Base-by-base conservation (phyloP, 129 eudicot species). In the Pulicaria dysenterica region DNA sequence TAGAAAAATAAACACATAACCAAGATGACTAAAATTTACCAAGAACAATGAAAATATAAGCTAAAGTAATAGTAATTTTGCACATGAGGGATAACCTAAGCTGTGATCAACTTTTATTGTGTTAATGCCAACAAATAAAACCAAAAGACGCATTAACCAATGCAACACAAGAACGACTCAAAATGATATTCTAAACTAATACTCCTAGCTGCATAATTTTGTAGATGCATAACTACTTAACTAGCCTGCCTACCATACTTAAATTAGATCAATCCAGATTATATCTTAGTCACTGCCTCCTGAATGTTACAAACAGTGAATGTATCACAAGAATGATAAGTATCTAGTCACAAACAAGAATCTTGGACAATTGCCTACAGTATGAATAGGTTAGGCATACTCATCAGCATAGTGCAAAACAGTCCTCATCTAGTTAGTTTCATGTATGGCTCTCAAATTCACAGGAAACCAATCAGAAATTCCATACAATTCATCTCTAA, bases 301-400 rank as follows among this genome's bases (percentile, higher is more conserved):
- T 14, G 13, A 41, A 72, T 59, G 59, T 49, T 59, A 45, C 31
- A 49, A 47, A 59, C 68, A 60, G 48, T 34, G 47, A 61, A 16
- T 31, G 47, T 24, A 46, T 48, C 34, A 67, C 42, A 15, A 46
- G 40, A 50, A 70, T 53, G 39, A 65, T 36, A 7, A 39, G 39
- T 48, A 61, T 72, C 10, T 48, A 72, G 38, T 37, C 46, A 59
- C 3, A 72, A 57, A 72, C 38, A 59, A 19, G 47, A 15, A 62
- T 46, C 43, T 15, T 43, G 17, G 4, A 73, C 61, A 61, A 41
- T 8, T 13, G 44, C 47, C 48, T 73, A 48, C 44, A 48, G 6
- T 39, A 45, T 31, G 12, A 53, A 53, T 12, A 51, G 8, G n/a
- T 53, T 38, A 42, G 7, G 8, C 48, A 61, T n/a, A 61, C 15